Percentiles rank a stretch among this genome's conserved stretches.
These are phyloP conservation scores for Fabrea salina DNA, from an alignment of 169 alveolate genomes.

Conservation along the genomic window DNA sequence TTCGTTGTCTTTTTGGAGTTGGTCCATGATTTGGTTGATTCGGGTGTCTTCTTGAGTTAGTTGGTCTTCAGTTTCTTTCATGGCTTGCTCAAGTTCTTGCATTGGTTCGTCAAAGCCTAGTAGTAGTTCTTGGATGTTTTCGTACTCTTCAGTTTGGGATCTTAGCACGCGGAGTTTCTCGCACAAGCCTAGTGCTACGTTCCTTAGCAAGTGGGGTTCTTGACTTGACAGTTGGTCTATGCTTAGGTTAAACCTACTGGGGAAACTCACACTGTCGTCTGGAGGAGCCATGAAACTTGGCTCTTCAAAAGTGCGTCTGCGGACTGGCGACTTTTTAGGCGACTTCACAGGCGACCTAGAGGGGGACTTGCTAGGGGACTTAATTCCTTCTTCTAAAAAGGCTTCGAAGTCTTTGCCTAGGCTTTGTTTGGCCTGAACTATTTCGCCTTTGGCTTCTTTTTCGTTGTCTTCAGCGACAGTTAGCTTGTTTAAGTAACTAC, in stretches of 20 bases:
- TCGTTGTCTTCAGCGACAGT: slow-evolving; percentile 8
- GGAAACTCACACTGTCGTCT: not conserved
- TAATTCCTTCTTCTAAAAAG: slow-evolving; percentile 6
- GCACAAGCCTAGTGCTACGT: not conserved
- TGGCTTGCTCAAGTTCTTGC: not conserved
- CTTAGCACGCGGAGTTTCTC: not conserved
- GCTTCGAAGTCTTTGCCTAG: not conserved
- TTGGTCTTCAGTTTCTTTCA: slow-evolving; percentile 21
- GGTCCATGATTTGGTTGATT: not conserved
- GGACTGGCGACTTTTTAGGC: not conserved
- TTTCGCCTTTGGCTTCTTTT: not conserved
- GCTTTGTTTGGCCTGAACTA: not conserved
- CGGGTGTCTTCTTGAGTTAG: not conserved
- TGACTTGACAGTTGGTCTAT: not conserved
- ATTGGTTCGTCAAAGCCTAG: not conserved
- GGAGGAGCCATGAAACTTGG: not conserved
- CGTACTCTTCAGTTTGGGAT: slow-evolving; percentile 5
- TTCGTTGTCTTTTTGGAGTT: not conserved
- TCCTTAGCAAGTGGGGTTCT: not conserved
- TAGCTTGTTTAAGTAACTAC: not conserved
- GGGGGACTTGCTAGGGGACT: not conserved
- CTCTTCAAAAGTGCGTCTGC: not conserved
- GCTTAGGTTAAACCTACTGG: slow-evolving; percentile 5
- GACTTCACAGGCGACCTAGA: not conserved
- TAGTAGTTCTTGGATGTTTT: not conserved